A percentile compares a stretch with the other conserved stretches of the same genome.
phyloP scores from a whole-genome alignment of 352 stramenopile species.

The Globisporangium solare region DNA sequence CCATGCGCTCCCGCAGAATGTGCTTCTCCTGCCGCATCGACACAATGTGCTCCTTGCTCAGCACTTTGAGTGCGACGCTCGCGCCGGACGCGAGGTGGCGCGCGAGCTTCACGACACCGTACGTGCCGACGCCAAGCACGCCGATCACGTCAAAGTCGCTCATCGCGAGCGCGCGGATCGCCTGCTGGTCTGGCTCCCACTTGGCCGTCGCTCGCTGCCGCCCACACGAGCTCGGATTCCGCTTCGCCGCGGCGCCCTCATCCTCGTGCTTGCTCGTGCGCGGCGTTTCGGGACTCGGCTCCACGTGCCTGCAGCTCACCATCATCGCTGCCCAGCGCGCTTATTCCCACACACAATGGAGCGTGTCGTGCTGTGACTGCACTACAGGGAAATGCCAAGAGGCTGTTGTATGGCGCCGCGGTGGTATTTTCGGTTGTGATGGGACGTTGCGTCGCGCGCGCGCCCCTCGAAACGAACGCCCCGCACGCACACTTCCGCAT shows the following conservation, averaged over 20 bases:
- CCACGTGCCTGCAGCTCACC: background rate
- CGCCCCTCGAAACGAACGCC: background rate
- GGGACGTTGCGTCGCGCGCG: background rate
- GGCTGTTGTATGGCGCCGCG: too few relatives aligned
- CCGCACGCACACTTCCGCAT: background rate
- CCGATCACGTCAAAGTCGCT: conserved; percentile 64
- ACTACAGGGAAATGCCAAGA: too few relatives aligned
- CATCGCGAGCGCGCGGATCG: conserved; percentile 35
- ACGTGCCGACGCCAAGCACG: conserved; percentile 72
- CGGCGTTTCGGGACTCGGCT: background rate
- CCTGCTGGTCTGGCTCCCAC: conserved; percentile 28
- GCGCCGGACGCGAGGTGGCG: conserved; percentile 50
- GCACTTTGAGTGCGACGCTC: conserved; percentile 69
- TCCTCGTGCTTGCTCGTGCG: background rate
- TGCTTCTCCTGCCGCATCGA: conserved; percentile 73
- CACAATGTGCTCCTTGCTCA: conserved; percentile 73
- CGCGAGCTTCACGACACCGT: conserved; percentile 77
- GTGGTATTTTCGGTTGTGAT: conserved; percentile 1
- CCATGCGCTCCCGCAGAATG: conserved; percentile 64
- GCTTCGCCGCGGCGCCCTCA: too few relatives aligned
- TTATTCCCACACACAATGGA: too few relatives aligned
- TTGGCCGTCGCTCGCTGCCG: background rate
- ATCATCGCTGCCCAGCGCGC: background rate
- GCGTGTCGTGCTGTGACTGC: too few relatives aligned
- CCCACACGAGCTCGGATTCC: background rate